Percentiles rank a stretch among this genome's conserved stretches.
phyloP scores from a whole-genome alignment of 768 basidiomycete species.

The Boletus insuetus region DNA sequence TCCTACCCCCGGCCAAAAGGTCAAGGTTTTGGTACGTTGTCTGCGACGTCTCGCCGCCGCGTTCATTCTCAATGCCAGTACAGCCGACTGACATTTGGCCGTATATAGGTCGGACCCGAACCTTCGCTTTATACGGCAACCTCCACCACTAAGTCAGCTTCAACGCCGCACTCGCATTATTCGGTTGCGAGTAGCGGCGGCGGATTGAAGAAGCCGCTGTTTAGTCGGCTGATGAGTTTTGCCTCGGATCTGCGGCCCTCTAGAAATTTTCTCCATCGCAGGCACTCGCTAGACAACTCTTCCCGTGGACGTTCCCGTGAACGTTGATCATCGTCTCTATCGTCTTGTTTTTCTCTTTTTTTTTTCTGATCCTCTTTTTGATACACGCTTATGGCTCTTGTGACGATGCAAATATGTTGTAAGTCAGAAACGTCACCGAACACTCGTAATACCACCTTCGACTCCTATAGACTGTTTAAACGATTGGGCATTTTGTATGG shows the following conservation, averaged over 20 bases:
- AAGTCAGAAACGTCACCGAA: not conserved
- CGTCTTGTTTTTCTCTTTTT: not conserved
- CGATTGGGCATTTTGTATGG: slow-evolving; percentile 17
- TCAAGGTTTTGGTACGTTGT: slow-evolving; percentile 66
- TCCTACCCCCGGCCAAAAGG: slow-evolving; percentile 68
- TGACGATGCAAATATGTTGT: slow-evolving; percentile 8
- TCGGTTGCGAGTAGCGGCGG: slow-evolving; percentile 24
- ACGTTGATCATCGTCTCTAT: slow-evolving; percentile 15
- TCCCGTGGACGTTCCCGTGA: slow-evolving; percentile 20
- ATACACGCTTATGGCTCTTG: slow-evolving; percentile 3
- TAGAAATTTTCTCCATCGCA: slow-evolving; percentile 41
- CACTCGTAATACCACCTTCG: slow-evolving; percentile 10
- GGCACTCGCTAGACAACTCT: slow-evolving; percentile 44
- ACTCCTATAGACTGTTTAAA: slow-evolving; percentile 23
- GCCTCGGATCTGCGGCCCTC: slow-evolving; percentile 44
- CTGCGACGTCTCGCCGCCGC: slow-evolving; percentile 2
- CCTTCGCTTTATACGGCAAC: slow-evolving; percentile 56
- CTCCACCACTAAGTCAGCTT: slow-evolving; percentile 57
- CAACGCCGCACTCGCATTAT: slow-evolving; percentile 42
- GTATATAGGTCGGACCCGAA: slow-evolving; percentile 40
- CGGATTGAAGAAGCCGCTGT: slow-evolving; percentile 53
- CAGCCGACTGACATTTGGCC: slow-evolving; percentile 29
- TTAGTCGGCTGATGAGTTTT: slow-evolving; percentile 57
- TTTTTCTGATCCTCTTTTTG: not conserved
- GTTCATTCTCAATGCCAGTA: slow-evolving; percentile 9